Evolutionary conservation across 2,329 filamentous ascomycete genomes (phyloP).

Genomic region (Penicillium sp.): DNA sequence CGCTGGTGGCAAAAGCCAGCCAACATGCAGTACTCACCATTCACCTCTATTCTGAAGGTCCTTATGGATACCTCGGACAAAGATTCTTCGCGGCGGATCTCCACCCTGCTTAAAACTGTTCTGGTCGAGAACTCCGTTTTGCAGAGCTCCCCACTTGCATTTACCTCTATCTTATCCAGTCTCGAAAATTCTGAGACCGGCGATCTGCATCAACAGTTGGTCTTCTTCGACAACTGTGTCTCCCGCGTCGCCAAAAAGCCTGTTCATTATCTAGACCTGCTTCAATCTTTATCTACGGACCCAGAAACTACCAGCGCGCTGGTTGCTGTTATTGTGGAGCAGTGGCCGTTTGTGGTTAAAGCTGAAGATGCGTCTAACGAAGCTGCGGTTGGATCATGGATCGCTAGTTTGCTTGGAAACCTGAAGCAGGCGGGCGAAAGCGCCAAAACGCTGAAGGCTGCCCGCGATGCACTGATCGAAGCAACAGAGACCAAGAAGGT

Average conservation of each 20-base stretch:
- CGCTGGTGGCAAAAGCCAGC: conserved; percentile 79
- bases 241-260: conserved; percentile 73
- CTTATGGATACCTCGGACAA: conserved; percentile 33
- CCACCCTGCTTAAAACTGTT: conserved; percentile 36
- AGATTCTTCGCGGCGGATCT: conserved; percentile 36
- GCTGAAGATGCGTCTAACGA: conserved; percentile 49
- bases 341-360: conserved; percentile 70
- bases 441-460: conserved; percentile 46
- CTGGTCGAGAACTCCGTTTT: conserved; percentile 42
- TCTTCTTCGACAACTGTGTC: conserved; percentile 84
- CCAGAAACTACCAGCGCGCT: conserved; percentile 61
- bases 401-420: conserved; percentile 60
- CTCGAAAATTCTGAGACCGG: conserved; percentile 37
- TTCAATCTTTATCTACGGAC: conserved; percentile 42
- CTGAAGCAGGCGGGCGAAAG: conserved; percentile 58
- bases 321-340: conserved; percentile 71
- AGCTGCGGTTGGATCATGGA: conserved; percentile 57
- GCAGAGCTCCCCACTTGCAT: conserved; percentile 32
- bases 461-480: conserved; percentile 49
- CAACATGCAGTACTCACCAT: conserved; percentile 42
- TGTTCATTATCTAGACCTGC: conserved; percentile 72
- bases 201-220: conserved; percentile 49
- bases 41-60: conserved; percentile 45
- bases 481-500: conserved; percentile 42
- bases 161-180: conserved; percentile 42